Percentiles rank a stretch among this genome's conserved stretches.
Evolutionary conservation across 805 yeast genomes (phyloP).

Genomic region (Monosporozyma siamensis): DNA sequence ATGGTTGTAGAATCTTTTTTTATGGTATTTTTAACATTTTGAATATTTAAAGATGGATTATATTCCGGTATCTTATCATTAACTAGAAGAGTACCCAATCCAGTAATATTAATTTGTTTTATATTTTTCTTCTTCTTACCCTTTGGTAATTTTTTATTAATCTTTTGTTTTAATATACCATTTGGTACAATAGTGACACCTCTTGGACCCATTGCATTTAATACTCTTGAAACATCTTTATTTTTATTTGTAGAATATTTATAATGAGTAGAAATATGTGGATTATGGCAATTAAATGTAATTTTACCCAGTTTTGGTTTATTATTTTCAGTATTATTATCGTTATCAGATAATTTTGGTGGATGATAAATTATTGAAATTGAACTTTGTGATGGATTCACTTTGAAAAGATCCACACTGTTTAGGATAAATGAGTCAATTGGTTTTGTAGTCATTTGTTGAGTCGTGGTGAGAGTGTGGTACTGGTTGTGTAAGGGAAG

Average conservation of each 20-base stretch:
- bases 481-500: neutral
- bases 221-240: constrained; percentile 65
- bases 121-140: constrained; percentile 5
- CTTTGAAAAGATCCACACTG: constrained; percentile 35
- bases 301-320: constrained; percentile 12
- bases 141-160: neutral
- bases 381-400: constrained; percentile 32
- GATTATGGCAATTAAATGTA: constrained; percentile 53
- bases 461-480: neutral
- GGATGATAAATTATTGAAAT: constrained; percentile 32
- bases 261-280: constrained; percentile 53
- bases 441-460: constrained; percentile 21
- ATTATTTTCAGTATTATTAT: too few relatives aligned
- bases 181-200: constrained; percentile 36
- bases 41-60: constrained; percentile 12
- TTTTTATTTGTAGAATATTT: constrained; percentile 48
- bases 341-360: constrained; percentile 11
- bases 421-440: constrained; percentile 36
- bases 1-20: constrained; percentile 2
- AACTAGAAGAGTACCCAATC: constrained; percentile 21
- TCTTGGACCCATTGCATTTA: constrained; percentile 65
- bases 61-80: constrained; percentile 23
- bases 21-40: neutral
- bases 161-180: constrained; percentile 12
- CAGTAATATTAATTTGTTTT: constrained; percentile 11